Evolutionary conservation across 2,329 filamentous ascomycete genomes (phyloP).

Genomic region (Calonectria hawksworthii): DNA sequence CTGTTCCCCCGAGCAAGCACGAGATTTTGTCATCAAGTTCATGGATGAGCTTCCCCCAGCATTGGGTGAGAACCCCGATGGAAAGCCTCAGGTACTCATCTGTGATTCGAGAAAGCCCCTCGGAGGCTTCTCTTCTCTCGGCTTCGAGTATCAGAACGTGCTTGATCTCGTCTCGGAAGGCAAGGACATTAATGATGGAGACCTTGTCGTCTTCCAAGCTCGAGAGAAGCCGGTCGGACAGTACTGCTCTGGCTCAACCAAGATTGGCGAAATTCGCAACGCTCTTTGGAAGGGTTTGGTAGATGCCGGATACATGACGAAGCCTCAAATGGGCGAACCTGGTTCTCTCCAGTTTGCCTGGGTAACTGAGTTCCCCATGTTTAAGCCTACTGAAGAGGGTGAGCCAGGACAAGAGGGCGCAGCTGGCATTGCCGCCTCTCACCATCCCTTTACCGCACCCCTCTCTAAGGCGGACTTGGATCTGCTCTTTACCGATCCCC

Average conservation of each 20-base stretch:
- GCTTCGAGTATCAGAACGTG: conserved; percentile 74
- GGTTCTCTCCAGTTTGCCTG: conserved; percentile 79
- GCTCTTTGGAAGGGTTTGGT: conserved; percentile 79
- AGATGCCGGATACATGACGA: conserved; percentile 68
- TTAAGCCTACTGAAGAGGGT: conserved; percentile 77
- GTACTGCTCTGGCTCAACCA: conserved; percentile 71
- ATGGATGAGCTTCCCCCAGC: conserved; percentile 74
- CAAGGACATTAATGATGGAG: conserved; percentile 71
- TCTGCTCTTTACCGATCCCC: conserved; percentile 78
- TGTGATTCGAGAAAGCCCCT: conserved; percentile 82
- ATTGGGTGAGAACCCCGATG: conserved; percentile 78
- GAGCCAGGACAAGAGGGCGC: conserved; percentile 84
- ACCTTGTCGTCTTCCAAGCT: conserved; percentile 86
- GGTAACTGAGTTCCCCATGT: conserved; percentile 93
- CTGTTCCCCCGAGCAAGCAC: conserved; percentile 65
- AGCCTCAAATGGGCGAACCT: conserved; percentile 53
- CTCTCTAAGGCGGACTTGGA: conserved; percentile 80
- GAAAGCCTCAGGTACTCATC: conserved; percentile 85
- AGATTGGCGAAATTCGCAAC: conserved; percentile 79
- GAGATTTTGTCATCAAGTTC: conserved; percentile 76
- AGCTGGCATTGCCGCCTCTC: conserved; percentile 86
- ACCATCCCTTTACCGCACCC: conserved; percentile 96
- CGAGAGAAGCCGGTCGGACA: conserved; percentile 74
- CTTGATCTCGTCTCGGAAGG: conserved; percentile 46
- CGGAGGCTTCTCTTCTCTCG: conserved; percentile 82